Evolutionary conservation across 2,329 filamentous ascomycete species (phyloP).

Genomic region (Clarireedia sp.): DNA sequence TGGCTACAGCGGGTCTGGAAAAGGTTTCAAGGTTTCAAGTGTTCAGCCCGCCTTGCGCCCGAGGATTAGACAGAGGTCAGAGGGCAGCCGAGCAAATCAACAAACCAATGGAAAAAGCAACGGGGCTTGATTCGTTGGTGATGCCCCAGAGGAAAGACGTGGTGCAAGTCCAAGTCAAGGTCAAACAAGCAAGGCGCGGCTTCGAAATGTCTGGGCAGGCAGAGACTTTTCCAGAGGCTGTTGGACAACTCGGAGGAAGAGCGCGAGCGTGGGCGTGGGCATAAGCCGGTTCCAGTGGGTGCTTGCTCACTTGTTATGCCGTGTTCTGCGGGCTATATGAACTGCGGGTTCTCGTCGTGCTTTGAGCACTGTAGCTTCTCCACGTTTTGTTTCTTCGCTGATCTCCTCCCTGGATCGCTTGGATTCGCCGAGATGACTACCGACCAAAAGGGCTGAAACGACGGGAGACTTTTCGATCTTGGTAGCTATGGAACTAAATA

Average conservation of each 20-base stretch:
- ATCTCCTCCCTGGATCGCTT: neutral
- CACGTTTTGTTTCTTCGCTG: neutral
- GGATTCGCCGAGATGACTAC: neutral
- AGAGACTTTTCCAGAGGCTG: no score
- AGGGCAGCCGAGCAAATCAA: conserved; percentile 6
- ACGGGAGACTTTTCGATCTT: conserved; percentile 3
- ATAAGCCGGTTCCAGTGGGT: conserved; percentile 5
- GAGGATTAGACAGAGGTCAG: no score
- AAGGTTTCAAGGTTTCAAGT: conserved; percentile 6
- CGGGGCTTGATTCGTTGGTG: conserved; percentile 2
- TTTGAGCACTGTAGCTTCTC: neutral
- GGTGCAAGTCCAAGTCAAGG: neutral
- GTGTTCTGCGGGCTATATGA: neutral
- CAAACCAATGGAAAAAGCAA: neutral
- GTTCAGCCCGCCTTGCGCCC: conserved; percentile 5
- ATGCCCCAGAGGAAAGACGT: neutral
- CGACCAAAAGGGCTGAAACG: conserved; percentile 8
- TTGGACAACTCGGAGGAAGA: neutral
- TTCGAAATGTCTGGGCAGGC: neutral
- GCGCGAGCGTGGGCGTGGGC: conserved; percentile 4
- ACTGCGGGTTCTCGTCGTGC: no score
- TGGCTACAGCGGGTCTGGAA: conserved; percentile 3
- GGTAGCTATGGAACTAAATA: neutral
- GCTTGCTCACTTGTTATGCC: neutral
- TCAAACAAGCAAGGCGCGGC: neutral